Base-by-base conservation (phyloP, 2,329 filamentous ascomycete genomes). In the Phaeosphaeria sp. region DNA sequence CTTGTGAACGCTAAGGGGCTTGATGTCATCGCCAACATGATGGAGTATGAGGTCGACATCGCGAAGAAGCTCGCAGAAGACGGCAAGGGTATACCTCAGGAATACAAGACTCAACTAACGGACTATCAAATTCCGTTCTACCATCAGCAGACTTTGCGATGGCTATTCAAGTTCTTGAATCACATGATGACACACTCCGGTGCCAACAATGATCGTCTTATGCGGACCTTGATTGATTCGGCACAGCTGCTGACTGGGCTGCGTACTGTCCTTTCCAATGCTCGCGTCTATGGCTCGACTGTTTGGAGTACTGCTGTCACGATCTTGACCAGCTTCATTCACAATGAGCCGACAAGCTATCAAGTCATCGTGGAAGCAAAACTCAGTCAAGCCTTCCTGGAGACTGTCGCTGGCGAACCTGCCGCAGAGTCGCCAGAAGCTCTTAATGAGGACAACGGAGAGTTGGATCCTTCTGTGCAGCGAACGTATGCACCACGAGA, bases 261-360 rank as follows among this genome's bases (percentile, higher is more conserved):
- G 50, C 89, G 91, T 53, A 84, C 88, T 39, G 91, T 99, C 46
- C 90, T 97, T 62, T 88, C 90, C 62, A 90, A 96, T 68, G 89
- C 91, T 39, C 83, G 83, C 52, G 83, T 89, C 39, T 99, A 93
- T 73, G 95, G 95, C 13, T 95, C 94, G 1, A 90, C 95, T 58
- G 92, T 98, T 5, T 99, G 95, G 95, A 97, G 93, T 49, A 93
- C 93, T 74, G 90, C 93, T 6, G 92, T 97, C 60, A 93, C 90
- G 54, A 94, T 97, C 55, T 82, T 99, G 50, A 95, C 92, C 72
- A 94, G 92, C 68, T 99, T 99, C 77, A 96, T 99, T 69, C 96
- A 99, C 78, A 97, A 98, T 72, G 95, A 99, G 71, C 95, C 95
- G 0, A 99, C 95, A 0, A 99, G 95, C 76, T 99, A 97, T 75